phyloP scores from a whole-genome alignment of 2,329 filamentous ascomycete genomes.

The Trichoderma polysporum region DNA sequence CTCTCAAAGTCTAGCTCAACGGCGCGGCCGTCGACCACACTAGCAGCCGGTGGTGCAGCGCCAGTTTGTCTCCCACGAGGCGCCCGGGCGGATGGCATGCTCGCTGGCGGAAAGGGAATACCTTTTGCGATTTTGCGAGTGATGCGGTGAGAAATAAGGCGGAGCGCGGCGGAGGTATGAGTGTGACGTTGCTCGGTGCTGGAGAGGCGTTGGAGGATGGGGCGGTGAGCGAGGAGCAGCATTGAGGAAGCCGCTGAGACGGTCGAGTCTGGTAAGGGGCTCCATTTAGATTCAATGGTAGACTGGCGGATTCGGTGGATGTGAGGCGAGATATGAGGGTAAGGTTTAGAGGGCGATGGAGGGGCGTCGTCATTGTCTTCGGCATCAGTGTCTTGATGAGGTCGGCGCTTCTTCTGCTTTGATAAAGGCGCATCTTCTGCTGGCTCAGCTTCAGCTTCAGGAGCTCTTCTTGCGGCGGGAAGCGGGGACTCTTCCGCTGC shows the following conservation, averaged over 20 bases:
- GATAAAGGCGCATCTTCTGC: background rate
- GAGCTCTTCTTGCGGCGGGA: background rate
- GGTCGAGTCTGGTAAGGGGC: slow-evolving; percentile 53
- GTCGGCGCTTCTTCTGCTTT: slow-evolving; percentile 23
- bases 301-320: slow-evolving; percentile 58
- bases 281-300: slow-evolving; percentile 69
- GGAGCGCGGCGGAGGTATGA: slow-evolving; percentile 56
- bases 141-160: slow-evolving; percentile 55
- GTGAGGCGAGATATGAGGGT: slow-evolving; percentile 52
- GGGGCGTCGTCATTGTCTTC: slow-evolving; percentile 26
- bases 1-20: slow-evolving; percentile 66
- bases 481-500: background rate
- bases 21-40: slow-evolving; percentile 46
- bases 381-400: slow-evolving; percentile 18
- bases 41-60: slow-evolving; percentile 21
- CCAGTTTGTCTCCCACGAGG: slow-evolving; percentile 22
- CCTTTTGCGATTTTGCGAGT: slow-evolving; percentile 57
- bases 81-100: slow-evolving; percentile 28
- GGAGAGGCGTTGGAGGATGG: slow-evolving; percentile 59
- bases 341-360: slow-evolving; percentile 39
- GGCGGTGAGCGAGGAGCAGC: slow-evolving; percentile 58
- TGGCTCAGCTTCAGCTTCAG: background rate
- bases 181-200: slow-evolving; percentile 48
- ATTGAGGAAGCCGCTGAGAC: slow-evolving; percentile 56
- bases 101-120: slow-evolving; percentile 64